A percentile compares a stretch with the other conserved stretches of the same genome.
These are phyloP conservation scores for Biscogniauxia sp. DNA, from an alignment of 2,329 filamentous ascomycete genomes.

Conservation along the genomic window DNA sequence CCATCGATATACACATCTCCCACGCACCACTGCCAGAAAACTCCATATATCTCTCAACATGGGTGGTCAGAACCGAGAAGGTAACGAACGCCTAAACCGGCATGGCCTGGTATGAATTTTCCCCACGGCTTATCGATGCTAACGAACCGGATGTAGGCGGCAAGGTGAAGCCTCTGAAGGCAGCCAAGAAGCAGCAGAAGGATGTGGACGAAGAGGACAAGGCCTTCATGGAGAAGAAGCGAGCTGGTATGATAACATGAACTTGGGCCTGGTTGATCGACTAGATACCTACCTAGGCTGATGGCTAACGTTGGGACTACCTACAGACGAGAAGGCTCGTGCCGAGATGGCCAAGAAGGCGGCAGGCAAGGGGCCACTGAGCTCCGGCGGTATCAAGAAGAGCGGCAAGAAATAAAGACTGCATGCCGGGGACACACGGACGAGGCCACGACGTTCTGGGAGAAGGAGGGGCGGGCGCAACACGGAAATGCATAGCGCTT, in stretches of 20 bases:
- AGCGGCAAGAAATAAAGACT: constrained; percentile 83
- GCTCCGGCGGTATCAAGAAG: constrained; percentile 90
- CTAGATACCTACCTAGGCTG: neutral
- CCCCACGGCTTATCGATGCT: neutral
- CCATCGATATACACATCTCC: no score
- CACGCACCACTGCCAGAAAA: neutral
- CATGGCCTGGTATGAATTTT: neutral
- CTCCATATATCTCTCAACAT: constrained; percentile 40
- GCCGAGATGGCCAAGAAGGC: constrained; percentile 82
- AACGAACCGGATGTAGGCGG: constrained; percentile 53
- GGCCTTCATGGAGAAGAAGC: constrained; percentile 80
- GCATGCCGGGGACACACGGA: constrained; percentile 18
- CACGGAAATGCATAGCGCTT: neutral
- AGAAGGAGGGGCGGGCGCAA: neutral
- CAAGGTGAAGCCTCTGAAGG: constrained; percentile 84
- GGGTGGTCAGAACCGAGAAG: constrained; percentile 67
- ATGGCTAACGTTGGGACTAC: constrained; percentile 3
- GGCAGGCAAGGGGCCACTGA: constrained; percentile 84
- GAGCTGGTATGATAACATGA: constrained; percentile 61
- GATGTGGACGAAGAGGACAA: constrained; percentile 86
- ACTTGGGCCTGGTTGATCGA: neutral
- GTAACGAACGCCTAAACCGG: constrained; percentile 32
- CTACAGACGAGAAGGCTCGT: constrained; percentile 74
- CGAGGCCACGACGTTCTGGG: constrained; percentile 12
- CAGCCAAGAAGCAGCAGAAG: constrained; percentile 78